Conservation (phyloP, 2,329 filamentous ascomycete genomes). For the Fusarium anguioides region DNA sequence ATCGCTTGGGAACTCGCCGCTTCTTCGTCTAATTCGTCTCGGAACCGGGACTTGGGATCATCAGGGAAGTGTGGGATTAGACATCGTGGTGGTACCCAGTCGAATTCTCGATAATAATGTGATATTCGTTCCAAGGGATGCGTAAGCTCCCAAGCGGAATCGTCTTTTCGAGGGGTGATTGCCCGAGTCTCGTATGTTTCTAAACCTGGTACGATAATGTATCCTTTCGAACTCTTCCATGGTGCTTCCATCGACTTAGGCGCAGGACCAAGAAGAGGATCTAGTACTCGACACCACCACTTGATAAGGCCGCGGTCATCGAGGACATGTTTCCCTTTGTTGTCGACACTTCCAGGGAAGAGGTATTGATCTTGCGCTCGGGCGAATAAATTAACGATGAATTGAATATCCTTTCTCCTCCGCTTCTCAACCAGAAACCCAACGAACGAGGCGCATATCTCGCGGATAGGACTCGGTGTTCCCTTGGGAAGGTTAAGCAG, state of each 20-base stretch:
- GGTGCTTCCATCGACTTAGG: slow-evolving; percentile 47
- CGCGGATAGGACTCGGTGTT: slow-evolving; percentile 77
- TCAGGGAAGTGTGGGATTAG: slow-evolving; percentile 93
- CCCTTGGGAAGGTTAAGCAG: slow-evolving; percentile 71
- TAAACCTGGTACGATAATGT: slow-evolving; percentile 87
- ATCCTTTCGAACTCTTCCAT: slow-evolving; percentile 72
- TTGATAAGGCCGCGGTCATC: slow-evolving; percentile 90
- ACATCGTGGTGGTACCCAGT: slow-evolving; percentile 78
- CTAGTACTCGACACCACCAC: slow-evolving; percentile 94
- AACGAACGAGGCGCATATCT: slow-evolving; percentile 80
- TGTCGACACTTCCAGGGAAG: slow-evolving; percentile 91
- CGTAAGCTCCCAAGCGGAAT: slow-evolving; percentile 74
- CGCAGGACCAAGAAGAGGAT: slow-evolving; percentile 73
- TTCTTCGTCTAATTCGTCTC: slow-evolving; percentile 90
- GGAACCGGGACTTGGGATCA: slow-evolving; percentile 91
- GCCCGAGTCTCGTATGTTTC: slow-evolving; percentile 83
- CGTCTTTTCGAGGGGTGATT: slow-evolving; percentile 71
- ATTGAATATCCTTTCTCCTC: slow-evolving; percentile 71
- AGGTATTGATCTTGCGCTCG: slow-evolving; percentile 93
- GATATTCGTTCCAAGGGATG: slow-evolving; percentile 75
- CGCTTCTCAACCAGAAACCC: slow-evolving; percentile 76
- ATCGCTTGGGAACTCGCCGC: slow-evolving; percentile 67
- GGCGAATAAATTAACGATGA: slow-evolving; percentile 90
- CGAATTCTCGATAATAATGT: slow-evolving; percentile 68
- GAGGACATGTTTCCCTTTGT: slow-evolving; percentile 86